Evolutionary conservation across 768 basidiomycete genomes (phyloP).

Genomic region (Clitopilus hobsonii): DNA sequence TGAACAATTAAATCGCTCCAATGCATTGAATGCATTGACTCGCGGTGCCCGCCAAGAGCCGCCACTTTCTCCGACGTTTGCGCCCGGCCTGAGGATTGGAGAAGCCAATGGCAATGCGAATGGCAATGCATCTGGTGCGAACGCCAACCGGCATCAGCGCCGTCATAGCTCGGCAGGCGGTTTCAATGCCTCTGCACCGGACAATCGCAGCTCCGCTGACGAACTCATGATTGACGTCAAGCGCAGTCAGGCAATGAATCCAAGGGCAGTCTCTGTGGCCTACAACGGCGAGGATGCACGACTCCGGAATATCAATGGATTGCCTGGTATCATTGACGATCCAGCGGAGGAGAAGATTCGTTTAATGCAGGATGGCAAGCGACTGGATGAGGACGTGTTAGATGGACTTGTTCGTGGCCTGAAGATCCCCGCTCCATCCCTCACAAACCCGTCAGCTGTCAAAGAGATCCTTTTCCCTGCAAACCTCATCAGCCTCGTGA

Average conservation of each 20-base stretch:
- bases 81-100: conserved; percentile 63
- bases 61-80: conserved; percentile 82
- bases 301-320: conserved; percentile 52
- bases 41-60: conserved; percentile 65
- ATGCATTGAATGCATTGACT: conserved; percentile 85
- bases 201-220: conserved; percentile 71
- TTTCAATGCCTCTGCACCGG: conserved; percentile 52
- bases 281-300: conserved; percentile 81
- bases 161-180: conserved; percentile 86
- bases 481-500: conserved; percentile 93
- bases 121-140: conserved; percentile 22
- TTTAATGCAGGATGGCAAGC: conserved; percentile 86
- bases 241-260: conserved; percentile 64
- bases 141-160: conserved; percentile 61
- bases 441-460: conserved; percentile 86
- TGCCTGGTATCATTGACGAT: conserved; percentile 79
- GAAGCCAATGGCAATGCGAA: conserved; percentile 42
- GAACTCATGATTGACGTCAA: conserved; percentile 74
- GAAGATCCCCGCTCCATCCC: conserved; percentile 88
- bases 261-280: conserved; percentile 84
- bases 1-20: conserved; percentile 94
- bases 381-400: conserved; percentile 89
- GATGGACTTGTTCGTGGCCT: conserved; percentile 85
- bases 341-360: conserved; percentile 94
- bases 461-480: conserved; percentile 99